Evolutionary conservation across 257 asterid genomes (phyloP).

Genomic region (Przewalskia tangutica): DNA sequence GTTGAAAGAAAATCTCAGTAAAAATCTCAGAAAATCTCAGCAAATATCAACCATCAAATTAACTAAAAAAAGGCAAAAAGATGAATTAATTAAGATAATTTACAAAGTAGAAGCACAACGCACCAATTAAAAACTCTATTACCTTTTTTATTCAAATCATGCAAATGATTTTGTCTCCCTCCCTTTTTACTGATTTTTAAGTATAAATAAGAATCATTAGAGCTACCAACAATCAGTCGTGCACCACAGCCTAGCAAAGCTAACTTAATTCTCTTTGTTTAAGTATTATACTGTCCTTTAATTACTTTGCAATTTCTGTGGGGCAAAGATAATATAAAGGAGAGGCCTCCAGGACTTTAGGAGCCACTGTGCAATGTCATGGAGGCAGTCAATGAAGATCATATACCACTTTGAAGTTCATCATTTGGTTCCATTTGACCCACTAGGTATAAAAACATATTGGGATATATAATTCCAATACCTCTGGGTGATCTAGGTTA

Average conservation of each 20-base stretch:
- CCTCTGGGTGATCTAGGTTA: no score
- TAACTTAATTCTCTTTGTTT: background rate
- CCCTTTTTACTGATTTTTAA: background rate
- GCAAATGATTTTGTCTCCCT: background rate
- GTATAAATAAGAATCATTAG: background rate
- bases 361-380: background rate
- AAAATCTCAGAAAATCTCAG: background rate
- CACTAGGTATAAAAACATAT: no score
- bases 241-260: background rate
- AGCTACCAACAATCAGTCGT: background rate
- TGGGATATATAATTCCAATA: no score
- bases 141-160: background rate
- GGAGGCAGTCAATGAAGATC: background rate
- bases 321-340: background rate
- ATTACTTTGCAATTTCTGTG: background rate
- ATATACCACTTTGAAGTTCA: background rate
- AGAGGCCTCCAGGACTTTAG: background rate
- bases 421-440: background rate
- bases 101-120: background rate
- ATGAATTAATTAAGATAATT: background rate
- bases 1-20: background rate
- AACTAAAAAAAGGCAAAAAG: background rate
- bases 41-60: background rate
- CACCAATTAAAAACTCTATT: background rate
- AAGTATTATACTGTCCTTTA: background rate